phyloP scores from a whole-genome alignment of 352 stramenopile genomes.

The Phytophthora agathidicida region DNA sequence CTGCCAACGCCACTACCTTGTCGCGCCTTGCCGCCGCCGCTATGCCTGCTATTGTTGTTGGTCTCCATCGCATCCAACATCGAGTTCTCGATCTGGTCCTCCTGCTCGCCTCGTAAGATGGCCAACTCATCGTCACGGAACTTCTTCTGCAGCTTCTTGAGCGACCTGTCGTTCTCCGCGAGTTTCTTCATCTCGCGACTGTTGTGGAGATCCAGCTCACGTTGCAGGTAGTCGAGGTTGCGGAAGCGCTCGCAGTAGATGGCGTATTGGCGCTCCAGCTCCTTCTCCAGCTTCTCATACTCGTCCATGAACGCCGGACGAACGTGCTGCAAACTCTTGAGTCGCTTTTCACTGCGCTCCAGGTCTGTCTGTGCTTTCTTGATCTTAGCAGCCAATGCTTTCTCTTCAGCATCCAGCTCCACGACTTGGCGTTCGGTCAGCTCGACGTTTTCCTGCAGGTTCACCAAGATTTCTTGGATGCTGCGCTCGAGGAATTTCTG shows the following conservation, averaged over 20 bases:
- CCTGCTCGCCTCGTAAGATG: slow-evolving; percentile 88
- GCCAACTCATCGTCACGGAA: slow-evolving; percentile 92
- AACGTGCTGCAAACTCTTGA: slow-evolving; percentile 93
- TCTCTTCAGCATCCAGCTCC: slow-evolving; percentile 93
- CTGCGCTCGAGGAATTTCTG: slow-evolving; percentile 90
- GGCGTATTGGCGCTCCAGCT: slow-evolving; percentile 96
- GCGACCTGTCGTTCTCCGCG: slow-evolving; percentile 86
- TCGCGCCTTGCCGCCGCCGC: slow-evolving; percentile 30
- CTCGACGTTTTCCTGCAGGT: slow-evolving; percentile 88
- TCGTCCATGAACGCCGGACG: slow-evolving; percentile 97
- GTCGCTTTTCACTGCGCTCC: slow-evolving; percentile 94
- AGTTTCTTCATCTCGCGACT: slow-evolving; percentile 87
- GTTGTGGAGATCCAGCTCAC: slow-evolving; percentile 92
- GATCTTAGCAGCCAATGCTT: slow-evolving; percentile 91
- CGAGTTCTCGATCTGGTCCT: slow-evolving; percentile 75
- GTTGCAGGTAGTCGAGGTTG: slow-evolving; percentile 97
- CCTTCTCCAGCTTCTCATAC: slow-evolving; percentile 97
- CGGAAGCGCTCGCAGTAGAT: slow-evolving; percentile 94
- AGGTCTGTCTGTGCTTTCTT: slow-evolving; percentile 95
- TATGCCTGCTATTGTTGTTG: slow-evolving; percentile 50
- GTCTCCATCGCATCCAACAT: slow-evolving; percentile 51
- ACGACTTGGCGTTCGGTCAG: slow-evolving; percentile 88
- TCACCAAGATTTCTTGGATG: slow-evolving; percentile 74
- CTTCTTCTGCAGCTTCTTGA: slow-evolving; percentile 94
- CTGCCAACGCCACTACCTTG: slow-evolving; percentile 32